Conservation (phyloP, 257 asterid genomes). For the Ehretia macrophylla region DNA sequence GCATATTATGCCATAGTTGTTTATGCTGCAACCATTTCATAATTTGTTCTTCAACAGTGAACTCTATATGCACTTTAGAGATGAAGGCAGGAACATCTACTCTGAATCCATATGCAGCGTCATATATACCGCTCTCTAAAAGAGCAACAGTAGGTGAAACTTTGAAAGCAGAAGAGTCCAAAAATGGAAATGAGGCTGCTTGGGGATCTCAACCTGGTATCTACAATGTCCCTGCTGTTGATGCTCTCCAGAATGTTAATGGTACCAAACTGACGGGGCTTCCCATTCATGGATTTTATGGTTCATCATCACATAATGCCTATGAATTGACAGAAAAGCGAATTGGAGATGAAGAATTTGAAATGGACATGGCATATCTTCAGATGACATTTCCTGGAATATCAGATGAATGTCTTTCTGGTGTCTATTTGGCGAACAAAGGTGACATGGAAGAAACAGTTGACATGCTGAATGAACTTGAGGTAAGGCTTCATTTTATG, state of each 20-base stretch:
- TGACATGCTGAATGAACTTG: conserved; percentile 79
- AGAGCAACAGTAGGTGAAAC: conserved; percentile 1
- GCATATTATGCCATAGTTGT: too few species aligned
- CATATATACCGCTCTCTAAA: conserved; percentile 1
- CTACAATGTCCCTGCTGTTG: not conserved
- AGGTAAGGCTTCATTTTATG: conserved; percentile 36
- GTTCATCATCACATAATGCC: conserved; percentile 45
- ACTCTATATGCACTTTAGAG: not conserved
- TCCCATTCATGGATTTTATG: conserved; percentile 30
- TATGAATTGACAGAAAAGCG: conserved; percentile 34
- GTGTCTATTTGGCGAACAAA: conserved; percentile 55
- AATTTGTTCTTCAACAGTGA: not conserved
- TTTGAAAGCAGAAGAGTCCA: not conserved
- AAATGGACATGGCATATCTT: conserved; percentile 64
- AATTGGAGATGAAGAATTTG: conserved; percentile 39
- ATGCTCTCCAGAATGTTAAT: conserved; percentile 24
- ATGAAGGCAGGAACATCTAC: conserved; percentile 2
- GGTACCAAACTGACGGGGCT: conserved; percentile 34
- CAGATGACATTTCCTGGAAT: conserved; percentile 72
- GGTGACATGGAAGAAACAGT: conserved; percentile 62
- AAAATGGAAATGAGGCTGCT: conserved; percentile 14
- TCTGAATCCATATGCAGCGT: not conserved
- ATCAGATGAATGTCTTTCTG: conserved; percentile 66
- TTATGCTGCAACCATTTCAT: too few species aligned
- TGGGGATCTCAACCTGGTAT: conserved; percentile 27